Evolutionary conservation across 116 monocot species (phyloP).

Genomic region (Papilionanthe hybrid): DNA sequence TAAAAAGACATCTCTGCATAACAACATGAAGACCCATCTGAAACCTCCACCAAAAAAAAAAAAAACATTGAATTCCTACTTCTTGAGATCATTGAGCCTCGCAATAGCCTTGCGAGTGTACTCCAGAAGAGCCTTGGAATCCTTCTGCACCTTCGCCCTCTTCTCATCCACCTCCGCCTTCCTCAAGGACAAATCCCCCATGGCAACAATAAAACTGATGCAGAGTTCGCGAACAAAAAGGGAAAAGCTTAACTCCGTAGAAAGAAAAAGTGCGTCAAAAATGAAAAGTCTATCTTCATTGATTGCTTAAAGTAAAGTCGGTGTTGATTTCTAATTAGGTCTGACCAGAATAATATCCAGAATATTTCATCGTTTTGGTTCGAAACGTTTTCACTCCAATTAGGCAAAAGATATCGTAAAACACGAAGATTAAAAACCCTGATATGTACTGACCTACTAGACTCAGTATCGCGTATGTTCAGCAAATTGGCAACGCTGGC

Average conservation of each 20-base stretch:
- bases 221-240: background rate
- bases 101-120: conserved; percentile 93
- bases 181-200: conserved; percentile 74
- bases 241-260: background rate
- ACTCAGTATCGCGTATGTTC: conserved; percentile 83
- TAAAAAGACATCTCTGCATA: background rate
- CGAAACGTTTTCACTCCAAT: background rate
- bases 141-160: conserved; percentile 78
- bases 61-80: conserved; percentile 34
- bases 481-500: conserved; percentile 78
- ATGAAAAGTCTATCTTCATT: background rate
- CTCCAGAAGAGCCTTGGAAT: conserved; percentile 78
- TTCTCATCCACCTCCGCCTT: conserved; percentile 92
- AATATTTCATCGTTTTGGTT: background rate
- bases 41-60: background rate
- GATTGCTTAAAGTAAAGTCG: background rate
- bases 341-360: no score
- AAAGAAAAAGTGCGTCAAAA: background rate
- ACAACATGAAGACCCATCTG: background rate
- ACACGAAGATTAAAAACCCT: background rate
- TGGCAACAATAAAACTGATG: conserved; percentile 80
- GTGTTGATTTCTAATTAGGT: no score
- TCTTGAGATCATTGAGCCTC: conserved; percentile 84
- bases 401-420: background rate
- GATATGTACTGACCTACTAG: conserved; percentile 50